Percentiles rank a stretch among this genome's conserved stretches.
phyloP scores from a whole-genome alignment of 2,329 filamentous ascomycete genomes.

The Blumeria graminis region DNA sequence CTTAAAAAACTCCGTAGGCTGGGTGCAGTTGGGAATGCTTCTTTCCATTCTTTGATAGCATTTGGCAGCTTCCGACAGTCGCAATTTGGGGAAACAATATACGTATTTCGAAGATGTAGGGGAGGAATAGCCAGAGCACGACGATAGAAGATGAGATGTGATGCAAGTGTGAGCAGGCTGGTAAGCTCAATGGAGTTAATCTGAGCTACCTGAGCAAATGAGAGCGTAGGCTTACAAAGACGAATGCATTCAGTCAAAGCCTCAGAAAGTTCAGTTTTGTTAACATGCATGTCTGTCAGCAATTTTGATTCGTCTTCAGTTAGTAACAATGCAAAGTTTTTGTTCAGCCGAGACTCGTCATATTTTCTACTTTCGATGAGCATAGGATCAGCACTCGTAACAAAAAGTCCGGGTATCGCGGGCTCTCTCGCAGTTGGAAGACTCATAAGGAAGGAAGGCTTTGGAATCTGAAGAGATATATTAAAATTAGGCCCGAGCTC shows the following conservation, averaged over 20 bases:
- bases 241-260: conserved; percentile 64
- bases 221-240: conserved; percentile 43
- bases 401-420: conserved; percentile 52
- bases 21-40: conserved; percentile 61
- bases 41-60: conserved; percentile 48
- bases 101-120: conserved; percentile 69
- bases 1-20: conserved; percentile 71
- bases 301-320: conserved; percentile 60
- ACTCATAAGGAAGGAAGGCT: conserved; percentile 43
- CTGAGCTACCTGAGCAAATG: conserved; percentile 47
- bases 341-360: conserved; percentile 47
- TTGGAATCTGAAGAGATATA: conserved; percentile 38
- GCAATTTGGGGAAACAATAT: conserved; percentile 78
- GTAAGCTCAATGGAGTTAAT: conserved; percentile 48
- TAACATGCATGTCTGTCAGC: conserved; percentile 48
- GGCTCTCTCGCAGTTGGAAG: conserved; percentile 44
- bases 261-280: conserved; percentile 49
- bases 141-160: conserved; percentile 90
- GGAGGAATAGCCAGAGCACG: conserved; percentile 79
- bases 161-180: conserved; percentile 68
- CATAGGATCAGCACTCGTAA: conserved; percentile 66
- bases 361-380: conserved; percentile 41
- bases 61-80: conserved; percentile 46
- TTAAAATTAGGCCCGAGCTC: conserved; percentile 32
- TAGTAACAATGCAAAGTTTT: conserved; percentile 67